Percentiles rank a stretch among this genome's conserved stretches.
phyloP scores from a whole-genome alignment of 2,329 filamentous ascomycete genomes.

The Ophiocordyceps polyrhachis-furcata region DNA sequence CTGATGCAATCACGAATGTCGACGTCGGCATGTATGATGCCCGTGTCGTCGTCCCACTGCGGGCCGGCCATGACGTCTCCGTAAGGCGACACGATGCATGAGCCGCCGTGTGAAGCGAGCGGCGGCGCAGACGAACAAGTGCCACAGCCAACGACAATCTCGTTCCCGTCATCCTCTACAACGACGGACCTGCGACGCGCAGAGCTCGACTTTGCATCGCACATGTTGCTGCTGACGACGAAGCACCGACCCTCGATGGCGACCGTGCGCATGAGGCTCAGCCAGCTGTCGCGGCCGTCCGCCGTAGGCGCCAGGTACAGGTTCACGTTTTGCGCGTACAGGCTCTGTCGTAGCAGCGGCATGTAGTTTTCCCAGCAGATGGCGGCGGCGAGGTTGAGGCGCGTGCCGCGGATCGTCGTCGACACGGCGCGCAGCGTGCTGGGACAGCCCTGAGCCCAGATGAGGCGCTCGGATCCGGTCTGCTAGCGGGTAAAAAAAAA shows the following conservation, averaged over 20 bases:
- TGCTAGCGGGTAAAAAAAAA: constrained; percentile 9
- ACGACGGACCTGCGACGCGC: constrained; percentile 20
- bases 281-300: constrained; percentile 68
- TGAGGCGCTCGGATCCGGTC: constrained; percentile 63
- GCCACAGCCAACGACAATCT: constrained; percentile 24
- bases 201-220: constrained; percentile 21
- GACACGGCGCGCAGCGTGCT: constrained; percentile 62
- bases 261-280: constrained; percentile 63
- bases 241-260: constrained; percentile 70
- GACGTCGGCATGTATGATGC: constrained; percentile 51
- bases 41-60: constrained; percentile 60
- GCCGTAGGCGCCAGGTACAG: constrained; percentile 83
- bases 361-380: constrained; percentile 98
- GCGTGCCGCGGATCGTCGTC: constrained; percentile 60
- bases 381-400: constrained; percentile 63
- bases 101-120: constrained; percentile 51
- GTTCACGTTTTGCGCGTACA: constrained; percentile 85
- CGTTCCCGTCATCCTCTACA: constrained; percentile 34
- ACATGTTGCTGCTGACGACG: constrained; percentile 75
- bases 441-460: constrained; percentile 77
- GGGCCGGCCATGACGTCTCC: constrained; percentile 68
- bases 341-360: constrained; percentile 64
- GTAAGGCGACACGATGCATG: constrained; percentile 60
- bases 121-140: not conserved
- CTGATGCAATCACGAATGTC: constrained; percentile 79